Evolutionary conservation across 306 rosid species (phyloP), one percentile per base, ranked within the genome.

Genomic region (Chamaecrista fasciculata): DNA sequence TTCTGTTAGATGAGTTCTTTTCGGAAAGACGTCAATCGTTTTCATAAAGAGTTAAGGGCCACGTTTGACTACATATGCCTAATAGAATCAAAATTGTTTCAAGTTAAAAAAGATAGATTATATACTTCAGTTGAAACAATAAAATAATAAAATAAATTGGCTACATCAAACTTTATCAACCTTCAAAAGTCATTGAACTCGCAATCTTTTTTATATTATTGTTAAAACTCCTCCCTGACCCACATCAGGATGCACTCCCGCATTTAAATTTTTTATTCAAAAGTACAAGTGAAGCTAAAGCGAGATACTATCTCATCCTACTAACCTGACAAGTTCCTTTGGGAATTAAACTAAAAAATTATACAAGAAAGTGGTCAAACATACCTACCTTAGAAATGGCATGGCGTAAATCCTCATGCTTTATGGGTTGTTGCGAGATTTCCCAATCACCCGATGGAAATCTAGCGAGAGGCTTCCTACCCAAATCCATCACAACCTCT

Each of bases 401-500:
- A 33, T 91, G 95, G 59, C 42, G 65, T 20, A 94, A 86, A 80
- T 94, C 97, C 24, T 84, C 91, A 0, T 57, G 85, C 20, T 62
- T 77, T 40, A 91, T 82, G 0, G 86, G 87, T 4, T 75, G 78
- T 15, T 91, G 88, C 6, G 95, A 87, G 67, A 94, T 91, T 4
- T 81, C 33, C 99, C 99, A 94, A 70, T 94, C 99, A 5, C 99
- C 92, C 1, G 95, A 85, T 16, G 99, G 99, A 39, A 95, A 95
- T 79, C 96, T 76, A 3, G 96, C 99, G 44, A 95, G 75, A 25
- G 99, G 98, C 11, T 82, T 79, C 74, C 99, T 76, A 0, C 99
- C 99, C 74, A 95, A 84, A 84, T 95, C 99, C 99, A 95, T 78
- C 4, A 91, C 99, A 60, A 95, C 95, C 82, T 95, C 99, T 40